Percentiles rank a stretch among this genome's conserved stretches.
phyloP scores from a whole-genome alignment of 169 alveolate species.

The Nephromyces sp. region DNA sequence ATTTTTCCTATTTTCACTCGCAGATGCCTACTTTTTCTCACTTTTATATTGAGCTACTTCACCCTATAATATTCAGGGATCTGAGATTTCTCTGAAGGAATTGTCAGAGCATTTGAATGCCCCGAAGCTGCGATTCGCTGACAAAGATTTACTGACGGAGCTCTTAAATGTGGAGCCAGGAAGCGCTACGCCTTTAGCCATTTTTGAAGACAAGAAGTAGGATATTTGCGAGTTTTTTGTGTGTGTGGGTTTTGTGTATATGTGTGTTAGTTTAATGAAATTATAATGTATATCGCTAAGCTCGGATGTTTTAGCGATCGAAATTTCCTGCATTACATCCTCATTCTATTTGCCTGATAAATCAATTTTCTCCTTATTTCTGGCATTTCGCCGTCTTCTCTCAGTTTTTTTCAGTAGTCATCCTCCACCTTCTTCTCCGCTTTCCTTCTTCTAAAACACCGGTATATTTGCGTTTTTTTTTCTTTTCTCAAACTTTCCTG shows the following conservation, averaged over 20 bases:
- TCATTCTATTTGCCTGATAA: constrained; percentile 31
- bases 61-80: too few species aligned
- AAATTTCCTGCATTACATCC: constrained; percentile 30
- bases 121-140: constrained; percentile 57
- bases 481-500: too few species aligned
- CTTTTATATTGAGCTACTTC: too few species aligned
- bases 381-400: neutral
- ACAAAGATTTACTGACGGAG: constrained; percentile 46
- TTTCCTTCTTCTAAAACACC: too few species aligned
- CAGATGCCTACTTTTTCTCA: too few species aligned
- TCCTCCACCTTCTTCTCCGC: too few species aligned
- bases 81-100: too few species aligned
- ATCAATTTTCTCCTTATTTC: constrained; percentile 28
- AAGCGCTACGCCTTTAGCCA: constrained; percentile 56
- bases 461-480: too few species aligned
- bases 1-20: too few species aligned
- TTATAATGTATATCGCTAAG: constrained; percentile 32
- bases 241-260: too few species aligned
- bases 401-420: too few species aligned
- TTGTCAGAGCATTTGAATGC: constrained; percentile 45
- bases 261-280: constrained; percentile 23
- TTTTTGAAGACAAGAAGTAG: constrained; percentile 50
- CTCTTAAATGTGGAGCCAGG: constrained; percentile 53
- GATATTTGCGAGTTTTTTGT: neutral
- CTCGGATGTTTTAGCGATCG: constrained; percentile 40